These are phyloP conservation scores for Ophiostoma populinum DNA, from an alignment of 2,329 filamentous ascomycete species.

Conservation along the genomic window DNA sequence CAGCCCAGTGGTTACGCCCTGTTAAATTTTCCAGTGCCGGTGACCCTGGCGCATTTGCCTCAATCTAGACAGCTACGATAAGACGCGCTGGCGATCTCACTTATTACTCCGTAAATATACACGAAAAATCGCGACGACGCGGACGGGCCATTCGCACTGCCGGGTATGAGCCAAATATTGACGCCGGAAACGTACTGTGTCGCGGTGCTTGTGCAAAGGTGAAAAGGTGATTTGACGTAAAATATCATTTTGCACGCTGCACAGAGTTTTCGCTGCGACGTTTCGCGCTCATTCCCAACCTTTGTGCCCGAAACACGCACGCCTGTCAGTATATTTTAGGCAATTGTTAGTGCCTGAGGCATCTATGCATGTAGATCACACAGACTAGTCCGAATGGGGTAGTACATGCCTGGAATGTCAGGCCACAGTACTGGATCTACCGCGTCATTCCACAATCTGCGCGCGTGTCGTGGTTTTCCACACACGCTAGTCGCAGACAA, in stretches of 20 bases:
- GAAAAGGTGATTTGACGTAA: too few species aligned
- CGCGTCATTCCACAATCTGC: slow-evolving; percentile 12
- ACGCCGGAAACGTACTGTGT: too few species aligned
- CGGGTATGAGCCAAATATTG: too few species aligned
- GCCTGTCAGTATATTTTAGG: slow-evolving; percentile 1
- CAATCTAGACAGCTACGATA: slow-evolving; percentile 1
- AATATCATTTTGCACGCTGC: background rate
- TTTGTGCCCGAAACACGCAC: slow-evolving; percentile 4
- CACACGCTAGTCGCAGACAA: slow-evolving; percentile 5
- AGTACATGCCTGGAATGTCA: slow-evolving; percentile 9
- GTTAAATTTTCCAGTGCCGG: too few species aligned
- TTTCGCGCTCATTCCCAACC: slow-evolving; percentile 2
- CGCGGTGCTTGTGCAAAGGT: too few species aligned
- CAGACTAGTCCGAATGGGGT: slow-evolving; percentile 1
- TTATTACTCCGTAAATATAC: too few species aligned
- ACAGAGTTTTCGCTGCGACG: background rate
- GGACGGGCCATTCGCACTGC: too few species aligned
- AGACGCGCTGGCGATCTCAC: background rate
- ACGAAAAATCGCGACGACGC: too few species aligned
- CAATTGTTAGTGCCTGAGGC: slow-evolving; percentile 10
- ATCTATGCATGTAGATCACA: slow-evolving; percentile 4
- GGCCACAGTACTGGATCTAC: slow-evolving; percentile 13
- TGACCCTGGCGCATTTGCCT: slow-evolving; percentile 1
- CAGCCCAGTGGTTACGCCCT: too few species aligned
- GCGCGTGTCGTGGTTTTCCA: slow-evolving; percentile 8